phyloP scores from a whole-genome alignment of 371 early-diverging fungal species.

The Mucor velutinosus region DNA sequence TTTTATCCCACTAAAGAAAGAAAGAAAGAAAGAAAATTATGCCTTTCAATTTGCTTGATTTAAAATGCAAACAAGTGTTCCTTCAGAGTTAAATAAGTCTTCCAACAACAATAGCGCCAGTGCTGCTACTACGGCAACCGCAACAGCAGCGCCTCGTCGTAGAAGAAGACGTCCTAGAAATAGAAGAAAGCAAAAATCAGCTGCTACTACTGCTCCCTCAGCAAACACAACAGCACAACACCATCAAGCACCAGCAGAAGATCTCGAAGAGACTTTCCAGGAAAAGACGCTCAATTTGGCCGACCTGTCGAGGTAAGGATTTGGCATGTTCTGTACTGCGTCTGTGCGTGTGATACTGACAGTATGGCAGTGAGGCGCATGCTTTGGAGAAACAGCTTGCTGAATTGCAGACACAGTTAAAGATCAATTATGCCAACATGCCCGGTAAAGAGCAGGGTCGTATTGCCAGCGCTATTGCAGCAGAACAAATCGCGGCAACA shows the following conservation, averaged over 20 bases:
- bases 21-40: constrained; percentile 15
- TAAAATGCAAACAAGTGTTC: constrained; percentile 17
- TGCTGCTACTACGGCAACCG: not conserved
- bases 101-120: not conserved
- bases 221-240: not conserved
- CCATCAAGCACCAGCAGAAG: not conserved
- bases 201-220: not conserved
- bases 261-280: not conserved
- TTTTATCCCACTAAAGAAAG: not conserved
- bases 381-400: constrained; percentile 51
- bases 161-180: constrained; percentile 34
- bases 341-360: not conserved
- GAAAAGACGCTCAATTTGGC: constrained; percentile 3
- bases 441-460: constrained; percentile 43
- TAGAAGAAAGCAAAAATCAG: constrained; percentile 21
- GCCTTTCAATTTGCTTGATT: constrained; percentile 8
- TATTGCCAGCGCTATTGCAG: constrained; percentile 32
- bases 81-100: constrained; percentile 15
- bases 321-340: not conserved
- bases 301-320: constrained; percentile 10
- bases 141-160: constrained; percentile 21
- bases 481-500: constrained; percentile 43
- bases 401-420: constrained; percentile 46
- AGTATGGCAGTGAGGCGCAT: constrained; percentile 40
- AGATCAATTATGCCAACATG: constrained; percentile 38